Percentiles rank a stretch among this genome's conserved stretches.
Conservation (phyloP, 371 early-diverging fungal genomes). For the Mortierella sp. region DNA sequence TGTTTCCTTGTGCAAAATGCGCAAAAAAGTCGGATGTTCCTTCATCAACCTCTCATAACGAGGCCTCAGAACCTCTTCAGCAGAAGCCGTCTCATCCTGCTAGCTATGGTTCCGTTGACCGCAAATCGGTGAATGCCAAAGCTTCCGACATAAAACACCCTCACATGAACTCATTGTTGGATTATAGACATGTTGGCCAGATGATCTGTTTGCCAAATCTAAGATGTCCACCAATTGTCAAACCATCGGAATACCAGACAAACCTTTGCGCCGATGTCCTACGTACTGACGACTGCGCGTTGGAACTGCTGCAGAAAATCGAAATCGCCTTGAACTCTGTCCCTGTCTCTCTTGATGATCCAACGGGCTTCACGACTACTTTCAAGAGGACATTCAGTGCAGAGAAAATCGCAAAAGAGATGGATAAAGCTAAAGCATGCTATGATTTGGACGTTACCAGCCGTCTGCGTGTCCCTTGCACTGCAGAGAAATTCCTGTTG, state of each 20-base stretch:
- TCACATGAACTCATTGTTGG: conserved; percentile 34
- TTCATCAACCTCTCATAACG: background rate
- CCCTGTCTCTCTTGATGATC: background rate
- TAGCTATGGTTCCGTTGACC: conserved; percentile 12
- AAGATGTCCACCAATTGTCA: conserved; percentile 16
- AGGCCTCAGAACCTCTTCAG: background rate
- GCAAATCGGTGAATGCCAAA: background rate
- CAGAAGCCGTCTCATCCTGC: background rate
- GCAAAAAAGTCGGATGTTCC: background rate
- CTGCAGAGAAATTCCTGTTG: conserved; percentile 37
- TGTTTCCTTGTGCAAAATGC: conserved; percentile 31
- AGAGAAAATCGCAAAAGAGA: conserved; percentile 9
- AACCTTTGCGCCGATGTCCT: conserved; percentile 20
- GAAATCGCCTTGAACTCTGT: background rate
- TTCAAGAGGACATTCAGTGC: conserved; percentile 5
- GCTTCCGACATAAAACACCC: background rate
- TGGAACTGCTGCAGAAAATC: conserved; percentile 18
- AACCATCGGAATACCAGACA: conserved; percentile 41
- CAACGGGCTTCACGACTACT: background rate
- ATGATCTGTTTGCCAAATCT: conserved; percentile 30
- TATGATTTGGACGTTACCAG: conserved; percentile 15
- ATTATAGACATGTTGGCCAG: conserved; percentile 46
- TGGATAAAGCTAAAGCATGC: conserved; percentile 16
- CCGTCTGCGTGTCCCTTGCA: conserved; percentile 34
- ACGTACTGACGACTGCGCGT: conserved; percentile 13